Base-by-base conservation (phyloP, 805 yeast species). In the Candida parachauliodes region DNA sequence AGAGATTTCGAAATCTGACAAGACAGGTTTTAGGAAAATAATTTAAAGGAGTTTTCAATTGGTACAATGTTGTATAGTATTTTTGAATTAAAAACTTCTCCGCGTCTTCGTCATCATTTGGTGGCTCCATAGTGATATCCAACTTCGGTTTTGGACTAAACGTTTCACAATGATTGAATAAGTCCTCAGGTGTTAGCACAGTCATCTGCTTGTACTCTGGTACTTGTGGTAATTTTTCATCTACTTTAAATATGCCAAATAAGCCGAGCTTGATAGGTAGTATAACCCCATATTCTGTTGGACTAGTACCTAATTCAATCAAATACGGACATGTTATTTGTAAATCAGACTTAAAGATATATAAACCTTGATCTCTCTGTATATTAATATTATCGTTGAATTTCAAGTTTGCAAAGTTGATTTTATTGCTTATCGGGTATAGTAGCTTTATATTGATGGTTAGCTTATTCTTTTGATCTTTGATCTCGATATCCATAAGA, bases 21-120 rank as follows among this genome's bases (percentile, higher is more conserved):
- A 78, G 52, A 4, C 75, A 70, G 0, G 81, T 74, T 45, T 78
- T 78, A 8, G 64, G 60, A 33, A 59, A 68, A 43, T 68, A 68
- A 29, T 58, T 61, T 29, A 68, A 51, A 1, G 74, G 73, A 1
- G 65, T 67, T 3, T 52, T 55, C 20, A 65, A 54, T 3, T 70
- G 62, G 42, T 68, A 68, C 5, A 68, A 50, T 2, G 60, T 63
- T 35, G 49, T 50, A 41, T 46, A 63, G 47, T 68, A 68, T 25
- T 71, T 48, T 1, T 62, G 49, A 15, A 29, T 37, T n/a, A 68
- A 44, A 37, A 63, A 68, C 3, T 42, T 50, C 2, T 48, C 34
- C 1, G 72, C 70, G 21, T 54, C 59, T 12, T 39, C 39, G 3
- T 12, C 12, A 12, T 18, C 10, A 11, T 25, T 29, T 14, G 44